Conservation (phyloP, 495 filamentous ascomycete species). For the Annulohypoxylon moriforme region DNA sequence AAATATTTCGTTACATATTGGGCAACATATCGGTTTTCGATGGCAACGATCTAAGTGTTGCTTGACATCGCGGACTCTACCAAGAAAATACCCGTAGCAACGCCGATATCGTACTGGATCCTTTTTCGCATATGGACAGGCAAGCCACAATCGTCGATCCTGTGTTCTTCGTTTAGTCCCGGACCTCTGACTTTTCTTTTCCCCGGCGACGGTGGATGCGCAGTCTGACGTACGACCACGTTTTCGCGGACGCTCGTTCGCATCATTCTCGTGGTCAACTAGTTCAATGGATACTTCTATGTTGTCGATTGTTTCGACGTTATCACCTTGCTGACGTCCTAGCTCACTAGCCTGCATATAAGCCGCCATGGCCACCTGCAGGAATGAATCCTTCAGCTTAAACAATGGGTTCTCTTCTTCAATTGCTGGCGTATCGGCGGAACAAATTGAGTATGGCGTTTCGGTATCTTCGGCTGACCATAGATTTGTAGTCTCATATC, state of each 20-base stretch:
- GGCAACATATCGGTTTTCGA: conserved; percentile 49
- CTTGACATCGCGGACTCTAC: conserved; percentile 51
- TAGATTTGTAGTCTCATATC: conserved; percentile 39
- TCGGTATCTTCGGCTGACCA: conserved; percentile 32
- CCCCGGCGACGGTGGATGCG: conserved; percentile 12
- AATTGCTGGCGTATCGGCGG: conserved; percentile 36
- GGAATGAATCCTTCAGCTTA: conserved; percentile 36
- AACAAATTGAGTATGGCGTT: conserved; percentile 39
- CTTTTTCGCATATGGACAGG: conserved; percentile 52
- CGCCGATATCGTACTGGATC: conserved; percentile 43
- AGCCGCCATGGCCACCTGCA: conserved; percentile 35
- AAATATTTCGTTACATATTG: conserved; percentile 44
- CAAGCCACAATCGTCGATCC: conserved; percentile 43
- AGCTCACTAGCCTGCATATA: conserved; percentile 17
- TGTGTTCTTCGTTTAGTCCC: conserved; percentile 31
- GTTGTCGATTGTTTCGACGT: conserved; percentile 12
- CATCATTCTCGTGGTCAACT: conserved; percentile 13
- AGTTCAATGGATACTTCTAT: conserved; percentile 15
- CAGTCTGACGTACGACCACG: conserved; percentile 23
- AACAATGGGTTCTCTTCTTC: conserved; percentile 39
- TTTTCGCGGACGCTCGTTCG: conserved; percentile 26
- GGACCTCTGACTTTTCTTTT: conserved; percentile 27
- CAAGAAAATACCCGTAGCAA: conserved; percentile 47
- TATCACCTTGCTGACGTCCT: conserved; percentile 25
- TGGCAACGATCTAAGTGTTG: conserved; percentile 50